A percentile compares a stretch with the other conserved stretches of the same genome.
phyloP scores from a whole-genome alignment of 148 eudicot genomes.

The Mesembryanthemum crystallinum region DNA sequence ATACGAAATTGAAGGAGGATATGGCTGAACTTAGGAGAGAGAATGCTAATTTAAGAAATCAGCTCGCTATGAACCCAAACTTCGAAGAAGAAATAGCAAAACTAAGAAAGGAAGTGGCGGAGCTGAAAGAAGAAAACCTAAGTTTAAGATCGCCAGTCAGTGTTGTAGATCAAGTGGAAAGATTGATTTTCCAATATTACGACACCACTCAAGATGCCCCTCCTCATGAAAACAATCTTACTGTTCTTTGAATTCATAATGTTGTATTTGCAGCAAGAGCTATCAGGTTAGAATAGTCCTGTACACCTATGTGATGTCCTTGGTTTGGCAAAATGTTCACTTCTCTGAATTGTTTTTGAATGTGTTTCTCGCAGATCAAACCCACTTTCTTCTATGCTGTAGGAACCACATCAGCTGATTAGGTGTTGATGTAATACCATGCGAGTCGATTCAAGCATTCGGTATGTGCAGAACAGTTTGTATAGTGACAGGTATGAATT shows the following conservation, averaged over 20 bases:
- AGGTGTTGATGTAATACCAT: neutral
- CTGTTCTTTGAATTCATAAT: neutral
- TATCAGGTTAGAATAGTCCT: neutral
- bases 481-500: slow-evolving; percentile 18
- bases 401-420: slow-evolving; percentile 3
- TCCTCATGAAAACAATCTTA: neutral
- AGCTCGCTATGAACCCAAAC: slow-evolving; percentile 15
- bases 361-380: slow-evolving; percentile 7
- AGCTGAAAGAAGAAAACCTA: slow-evolving; percentile 33
- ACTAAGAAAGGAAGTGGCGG: slow-evolving; percentile 35
- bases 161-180: slow-evolving; percentile 28
- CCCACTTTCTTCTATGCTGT: neutral
- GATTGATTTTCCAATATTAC: slow-evolving; percentile 11
- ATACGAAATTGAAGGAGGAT: slow-evolving; percentile 20
- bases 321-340: neutral
- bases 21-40: slow-evolving; percentile 30
- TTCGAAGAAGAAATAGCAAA: slow-evolving; percentile 24
- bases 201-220: slow-evolving; percentile 4
- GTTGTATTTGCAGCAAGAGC: neutral
- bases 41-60: slow-evolving; percentile 23
- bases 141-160: slow-evolving; percentile 1
- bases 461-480: neutral
- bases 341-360: neutral
- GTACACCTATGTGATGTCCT: neutral
- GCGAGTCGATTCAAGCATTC: neutral